Evolutionary conservation across 345 rosid genomes (phyloP), one percentile per base, ranked within the genome.

Genomic region (Pugionium dolabratum): DNA sequence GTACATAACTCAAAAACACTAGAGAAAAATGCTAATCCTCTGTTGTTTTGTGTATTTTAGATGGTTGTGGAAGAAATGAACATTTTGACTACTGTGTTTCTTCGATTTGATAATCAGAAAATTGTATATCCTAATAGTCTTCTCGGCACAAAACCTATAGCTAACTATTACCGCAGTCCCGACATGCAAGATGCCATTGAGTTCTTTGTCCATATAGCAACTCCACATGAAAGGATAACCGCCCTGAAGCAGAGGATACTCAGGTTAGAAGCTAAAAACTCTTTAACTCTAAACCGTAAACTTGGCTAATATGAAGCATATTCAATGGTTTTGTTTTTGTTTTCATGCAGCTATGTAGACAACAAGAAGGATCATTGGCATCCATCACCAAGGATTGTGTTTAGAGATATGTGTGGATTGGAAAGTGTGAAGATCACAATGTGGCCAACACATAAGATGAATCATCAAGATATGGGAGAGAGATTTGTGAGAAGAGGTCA

Each of bases 111-210:
- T 80, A 89, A 89, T 67, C 88, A 73, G 70, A 92, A 85, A 85
- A 74, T 93, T 32, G 72, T 79, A 11, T 81, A 67, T 54, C 95
- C 89, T 0, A 93, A 93, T 51, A 87, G 85, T 59, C 74, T 83
- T 58, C 91, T 93, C 4, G 84, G 93, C 1, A 83, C 76, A 0
- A 93, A 86, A 79, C 69, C 88, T n/a, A 87, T 93, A 0, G 79
- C 84, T 7, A 93, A 93, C 73, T 93, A 70, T 72, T 81, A 93
- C 66, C 96, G 96, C 1, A 93, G 97, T 66, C 97, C 98, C 1
- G 97, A 90, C 50, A 93, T 93, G 97, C 93, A 88, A 10, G 98
- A 93, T 10, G 62, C 72, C 0, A 67, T 93, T 8, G 97, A 93
- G 75, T 87, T 93, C 85, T 82, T 74, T 67, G 54, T 90, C 71